Base-by-base conservation (phyloP, 2,329 filamentous ascomycete genomes). In the Diaporthe vexans region DNA sequence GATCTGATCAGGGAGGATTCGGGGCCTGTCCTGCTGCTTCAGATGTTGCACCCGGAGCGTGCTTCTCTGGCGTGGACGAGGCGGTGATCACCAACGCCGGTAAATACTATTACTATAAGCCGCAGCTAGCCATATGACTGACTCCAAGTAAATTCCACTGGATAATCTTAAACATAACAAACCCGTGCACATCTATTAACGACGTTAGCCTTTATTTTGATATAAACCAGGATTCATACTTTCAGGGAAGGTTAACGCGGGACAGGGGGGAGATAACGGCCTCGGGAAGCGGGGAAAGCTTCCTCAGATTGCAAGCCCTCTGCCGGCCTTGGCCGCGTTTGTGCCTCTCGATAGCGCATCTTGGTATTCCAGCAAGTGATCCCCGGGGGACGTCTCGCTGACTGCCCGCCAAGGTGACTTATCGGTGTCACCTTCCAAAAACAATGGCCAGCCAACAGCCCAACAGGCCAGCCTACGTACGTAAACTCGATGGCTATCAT, bases 1-100 rank as follows among this genome's bases (percentile, higher is more conserved):
- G 52, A 77, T 11, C 70, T 78, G 10, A 79, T 80, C 19, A 75
- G 78, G 71, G 71, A 68, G 2, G 78, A 79, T 46, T 77, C 79
- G 24, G 78, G 57, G 0, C 58, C 56, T 24, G 77, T 80, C 0
- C 52, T 81, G 40, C 46, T 79, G 48, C 54, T 79, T 57, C 79
- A 81, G 73, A 74, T 74, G 72, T 17, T 71, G 19, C 72, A 74
- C 33, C 72, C 72, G 1, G 72, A 71, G 48, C 35, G 57, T 19
- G 57, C 63, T 3, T 29, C 72, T 13, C 15, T 71, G 26, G n/a
- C 35, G 1, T 73, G 71, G 59, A 57, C n/a, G 15, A 72, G 26
- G 46, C 43, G 11, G 58, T 43, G 2, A 29, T 21, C 2, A 58
- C 11, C 9, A 35, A 35, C 8, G 37, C 11, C 13, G 37, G 10